phyloP scores from a whole-genome alignment of 768 basidiomycete genomes.

The Paxillus involutus region DNA sequence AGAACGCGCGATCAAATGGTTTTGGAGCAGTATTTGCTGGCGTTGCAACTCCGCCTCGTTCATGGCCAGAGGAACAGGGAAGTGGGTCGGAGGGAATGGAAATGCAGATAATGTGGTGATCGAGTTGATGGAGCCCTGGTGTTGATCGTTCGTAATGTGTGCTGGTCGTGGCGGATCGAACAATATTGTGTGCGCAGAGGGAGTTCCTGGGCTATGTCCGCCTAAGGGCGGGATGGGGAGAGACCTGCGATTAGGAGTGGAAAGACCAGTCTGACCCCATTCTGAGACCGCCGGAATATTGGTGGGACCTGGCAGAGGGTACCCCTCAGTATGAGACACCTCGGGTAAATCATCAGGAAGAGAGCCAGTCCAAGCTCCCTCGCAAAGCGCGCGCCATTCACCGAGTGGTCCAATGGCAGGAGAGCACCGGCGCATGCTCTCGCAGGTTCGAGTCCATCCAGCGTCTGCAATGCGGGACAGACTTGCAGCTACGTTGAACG shows the following conservation, averaged over 20 bases:
- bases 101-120: conserved; percentile 74
- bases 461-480: conserved; percentile 74
- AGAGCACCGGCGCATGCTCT: conserved; percentile 66
- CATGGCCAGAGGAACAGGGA: conserved; percentile 54
- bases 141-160: conserved; percentile 14
- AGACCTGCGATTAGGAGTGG: conserved; percentile 15
- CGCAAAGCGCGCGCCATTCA: conserved; percentile 72
- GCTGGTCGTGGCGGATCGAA: conserved; percentile 28
- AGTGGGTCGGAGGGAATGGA: conserved; percentile 70
- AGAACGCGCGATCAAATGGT: conserved; percentile 12
- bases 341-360: conserved; percentile 32
- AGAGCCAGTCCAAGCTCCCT: conserved; percentile 67
- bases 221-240: conserved; percentile 22
- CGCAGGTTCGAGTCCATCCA: conserved; percentile 73
- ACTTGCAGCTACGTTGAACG: conserved; percentile 61
- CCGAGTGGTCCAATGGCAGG: conserved; percentile 69
- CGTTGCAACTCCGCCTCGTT: conserved; percentile 25
- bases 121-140: conserved; percentile 39
- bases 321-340: conserved; percentile 2
- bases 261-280: conserved; percentile 27
- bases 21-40: conserved; percentile 25
- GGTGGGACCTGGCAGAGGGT: background rate
- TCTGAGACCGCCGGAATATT: conserved; percentile 20
- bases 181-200: conserved; percentile 1
- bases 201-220: conserved; percentile 10